A percentile compares a stretch with the other conserved stretches of the same genome.
phyloP scores from a whole-genome alignment of 805 yeast species.

The Zygotorulaspora danielsina region DNA sequence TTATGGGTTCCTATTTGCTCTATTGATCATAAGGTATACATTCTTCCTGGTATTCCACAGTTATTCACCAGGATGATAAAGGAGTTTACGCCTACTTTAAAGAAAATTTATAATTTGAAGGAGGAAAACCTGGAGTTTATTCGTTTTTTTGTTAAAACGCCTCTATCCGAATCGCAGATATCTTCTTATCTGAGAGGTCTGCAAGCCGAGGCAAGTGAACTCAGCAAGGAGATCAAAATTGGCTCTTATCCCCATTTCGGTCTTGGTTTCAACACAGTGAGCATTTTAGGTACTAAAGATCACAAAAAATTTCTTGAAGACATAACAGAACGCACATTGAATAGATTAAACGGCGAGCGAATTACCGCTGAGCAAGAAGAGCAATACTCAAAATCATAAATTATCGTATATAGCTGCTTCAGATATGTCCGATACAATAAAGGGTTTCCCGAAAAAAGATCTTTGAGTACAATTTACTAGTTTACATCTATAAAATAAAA shows the following conservation, averaged over 20 bases:
- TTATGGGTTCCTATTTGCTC: conserved; percentile 85
- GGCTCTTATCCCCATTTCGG: conserved; percentile 84
- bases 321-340: conserved; percentile 46
- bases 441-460: neutral
- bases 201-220: conserved; percentile 41
- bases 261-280: conserved; percentile 61
- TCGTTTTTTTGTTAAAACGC: conserved; percentile 60
- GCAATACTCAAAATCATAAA: conserved; percentile 23
- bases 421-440: neutral
- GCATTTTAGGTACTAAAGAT: conserved; percentile 58
- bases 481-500: neutral
- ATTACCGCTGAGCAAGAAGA: conserved; percentile 57
- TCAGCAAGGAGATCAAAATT: conserved; percentile 48
- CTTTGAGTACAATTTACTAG: conserved; percentile 5
- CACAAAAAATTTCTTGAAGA: conserved; percentile 38
- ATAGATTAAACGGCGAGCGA: conserved; percentile 51
- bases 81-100: conserved; percentile 39
- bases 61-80: conserved; percentile 55
- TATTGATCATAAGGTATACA: conserved; percentile 57
- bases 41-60: conserved; percentile 83
- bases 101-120: conserved; percentile 38
- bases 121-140: conserved; percentile 30
- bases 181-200: conserved; percentile 58
- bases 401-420: neutral
- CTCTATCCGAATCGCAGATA: conserved; percentile 56